Evolutionary conservation across 495 filamentous ascomycete genomes (phyloP).

Genomic region (Neurospora sp.): DNA sequence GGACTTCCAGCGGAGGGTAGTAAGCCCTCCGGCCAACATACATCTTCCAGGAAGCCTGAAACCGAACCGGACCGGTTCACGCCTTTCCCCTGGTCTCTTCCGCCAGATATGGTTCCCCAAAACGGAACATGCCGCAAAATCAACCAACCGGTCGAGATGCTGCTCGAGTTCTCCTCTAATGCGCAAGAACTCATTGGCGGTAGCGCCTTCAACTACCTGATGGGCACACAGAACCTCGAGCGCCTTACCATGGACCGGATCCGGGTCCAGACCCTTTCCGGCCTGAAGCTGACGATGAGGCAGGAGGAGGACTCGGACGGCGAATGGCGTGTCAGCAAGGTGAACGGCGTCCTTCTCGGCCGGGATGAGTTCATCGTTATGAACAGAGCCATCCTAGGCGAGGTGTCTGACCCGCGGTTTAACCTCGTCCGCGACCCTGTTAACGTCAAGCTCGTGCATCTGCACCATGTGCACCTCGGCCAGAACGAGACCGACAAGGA

Average conservation of each 20-base stretch:
- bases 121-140: conserved; percentile 58
- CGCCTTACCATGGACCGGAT: conserved; percentile 56
- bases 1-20: conserved; percentile 23
- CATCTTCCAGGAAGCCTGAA: conserved; percentile 14
- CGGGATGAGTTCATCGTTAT: conserved; percentile 86
- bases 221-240: conserved; percentile 36
- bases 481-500: conserved; percentile 28
- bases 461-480: conserved; percentile 35
- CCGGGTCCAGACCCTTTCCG: conserved; percentile 64
- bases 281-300: conserved; percentile 71
- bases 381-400: conserved; percentile 61
- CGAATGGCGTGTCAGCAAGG: conserved; percentile 58
- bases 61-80: conserved; percentile 53
- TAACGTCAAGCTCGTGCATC: conserved; percentile 54
- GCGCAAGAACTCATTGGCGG: conserved; percentile 44
- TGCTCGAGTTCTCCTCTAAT: conserved; percentile 72
- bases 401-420: conserved; percentile 74
- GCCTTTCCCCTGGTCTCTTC: conserved; percentile 89
- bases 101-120: conserved; percentile 56
- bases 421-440: conserved; percentile 62
- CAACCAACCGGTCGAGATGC: conserved; percentile 46
- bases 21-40: conserved; percentile 25
- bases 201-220: conserved; percentile 44
- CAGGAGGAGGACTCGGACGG: conserved; percentile 43
- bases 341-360: conserved; percentile 73